These are phyloP conservation scores for Heteromeles arbutifolia DNA, from an alignment of 306 rosid genomes.

Conservation along the genomic window DNA sequence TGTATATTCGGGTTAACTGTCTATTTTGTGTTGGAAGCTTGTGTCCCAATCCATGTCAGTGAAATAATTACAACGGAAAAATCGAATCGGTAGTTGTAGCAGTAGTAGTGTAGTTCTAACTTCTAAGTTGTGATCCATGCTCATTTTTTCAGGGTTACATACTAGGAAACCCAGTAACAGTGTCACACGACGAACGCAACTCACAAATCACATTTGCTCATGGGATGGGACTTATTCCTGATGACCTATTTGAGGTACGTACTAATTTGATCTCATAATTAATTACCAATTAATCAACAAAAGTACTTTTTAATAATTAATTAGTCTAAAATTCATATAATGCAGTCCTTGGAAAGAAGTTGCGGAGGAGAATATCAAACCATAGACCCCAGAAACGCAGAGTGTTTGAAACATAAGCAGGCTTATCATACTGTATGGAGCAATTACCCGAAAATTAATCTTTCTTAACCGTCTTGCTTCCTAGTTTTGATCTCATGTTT, in stretches of 20 bases:
- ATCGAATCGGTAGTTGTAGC: no score
- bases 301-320: neutral
- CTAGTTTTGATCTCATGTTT: neutral
- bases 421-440: constrained; percentile 15
- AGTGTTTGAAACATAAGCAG: constrained; percentile 27
- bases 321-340: neutral
- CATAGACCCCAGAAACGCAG: constrained; percentile 22
- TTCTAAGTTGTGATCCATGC: neutral
- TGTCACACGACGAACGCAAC: neutral
- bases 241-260: constrained; percentile 43
- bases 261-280: neutral
- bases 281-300: neutral
- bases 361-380: constrained; percentile 38
- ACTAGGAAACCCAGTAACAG: constrained; percentile 39
- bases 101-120: no score
- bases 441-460: neutral
- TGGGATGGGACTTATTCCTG: constrained; percentile 57
- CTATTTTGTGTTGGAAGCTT: neutral
- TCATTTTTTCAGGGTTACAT: constrained; percentile 45
- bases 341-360: constrained; percentile 39
- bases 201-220: constrained; percentile 32
- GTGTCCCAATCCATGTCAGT: neutral
- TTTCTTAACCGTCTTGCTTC: neutral
- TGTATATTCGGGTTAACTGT: no score
- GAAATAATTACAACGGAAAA: neutral